Conservation (phyloP, 768 basidiomycete species). For the Cystobasidium ongulense region DNA sequence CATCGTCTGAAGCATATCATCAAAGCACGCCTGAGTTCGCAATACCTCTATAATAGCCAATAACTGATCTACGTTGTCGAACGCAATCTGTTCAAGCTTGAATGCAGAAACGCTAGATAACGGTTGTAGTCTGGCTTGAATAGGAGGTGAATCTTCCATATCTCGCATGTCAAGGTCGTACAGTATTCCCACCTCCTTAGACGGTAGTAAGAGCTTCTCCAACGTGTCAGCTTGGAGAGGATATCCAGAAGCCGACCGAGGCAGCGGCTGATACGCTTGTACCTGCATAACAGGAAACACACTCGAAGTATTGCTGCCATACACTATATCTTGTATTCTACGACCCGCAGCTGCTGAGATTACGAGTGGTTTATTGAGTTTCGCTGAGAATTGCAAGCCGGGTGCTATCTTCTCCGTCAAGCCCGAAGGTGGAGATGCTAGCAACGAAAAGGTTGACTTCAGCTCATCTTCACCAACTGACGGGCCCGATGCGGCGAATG, state of each 20-base stretch:
- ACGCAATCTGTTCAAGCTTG: background rate
- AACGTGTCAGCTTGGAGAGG: background rate
- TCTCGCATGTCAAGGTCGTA: background rate
- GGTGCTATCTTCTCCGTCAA: background rate
- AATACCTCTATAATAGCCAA: background rate
- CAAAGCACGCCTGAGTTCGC: background rate
- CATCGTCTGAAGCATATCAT: background rate
- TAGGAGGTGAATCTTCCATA: background rate
- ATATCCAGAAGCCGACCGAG: background rate
- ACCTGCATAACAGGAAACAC: background rate
- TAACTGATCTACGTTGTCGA: background rate
- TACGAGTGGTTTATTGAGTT: background rate
- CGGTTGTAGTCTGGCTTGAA: background rate
- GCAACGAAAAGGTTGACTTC: slow-evolving; percentile 1
- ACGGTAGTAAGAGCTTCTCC: background rate
- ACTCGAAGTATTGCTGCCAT: background rate
- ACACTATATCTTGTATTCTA: background rate
- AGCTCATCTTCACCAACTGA: background rate
- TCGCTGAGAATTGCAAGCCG: background rate
- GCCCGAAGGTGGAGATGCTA: background rate
- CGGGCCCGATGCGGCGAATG: background rate
- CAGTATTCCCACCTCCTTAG: background rate
- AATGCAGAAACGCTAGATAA: background rate
- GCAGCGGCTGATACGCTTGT: background rate
- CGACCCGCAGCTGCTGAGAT: background rate